phyloP scores from a whole-genome alignment of 805 yeast species.

The Zygosaccharomyces bisporus region DNA sequence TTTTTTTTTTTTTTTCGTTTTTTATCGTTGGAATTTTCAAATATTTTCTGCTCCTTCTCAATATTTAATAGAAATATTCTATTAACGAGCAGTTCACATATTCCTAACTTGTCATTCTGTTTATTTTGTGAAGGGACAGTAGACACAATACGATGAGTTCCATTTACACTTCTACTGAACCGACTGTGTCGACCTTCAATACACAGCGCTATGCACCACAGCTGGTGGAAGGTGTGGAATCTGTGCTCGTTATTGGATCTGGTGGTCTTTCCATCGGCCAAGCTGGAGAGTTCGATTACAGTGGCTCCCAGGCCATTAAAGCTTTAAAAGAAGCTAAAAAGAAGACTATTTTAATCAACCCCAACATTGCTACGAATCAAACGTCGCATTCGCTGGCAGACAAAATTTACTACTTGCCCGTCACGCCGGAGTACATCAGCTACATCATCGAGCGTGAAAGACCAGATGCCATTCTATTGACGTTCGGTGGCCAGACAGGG shows the following conservation, averaged over 20 bases:
- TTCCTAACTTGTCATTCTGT: background rate
- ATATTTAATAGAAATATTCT: background rate
- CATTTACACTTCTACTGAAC: conserved; percentile 29
- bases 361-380: conserved; percentile 95
- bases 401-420: conserved; percentile 92
- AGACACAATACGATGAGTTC: conserved; percentile 20
- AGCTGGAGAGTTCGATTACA: conserved; percentile 97
- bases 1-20: no score
- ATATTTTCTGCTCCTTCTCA: background rate
- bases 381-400: conserved; percentile 94
- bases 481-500: conserved; percentile 99
- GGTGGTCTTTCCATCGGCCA: conserved; percentile 98
- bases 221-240: conserved; percentile 32
- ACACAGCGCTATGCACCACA: conserved; percentile 31
- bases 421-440: conserved; percentile 92
- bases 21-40: background rate
- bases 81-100: no score
- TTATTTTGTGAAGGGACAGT: background rate
- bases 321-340: conserved; percentile 90
- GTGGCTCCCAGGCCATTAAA: conserved; percentile 96
- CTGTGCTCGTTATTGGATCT: conserved; percentile 87
- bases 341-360: conserved; percentile 81
- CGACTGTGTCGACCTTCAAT: conserved; percentile 34
- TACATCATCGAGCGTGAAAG: conserved; percentile 93
- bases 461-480: conserved; percentile 92